Evolutionary conservation across 345 rosid genomes (phyloP), one percentile per base, ranked within the genome.

Genomic region (Sonneratia alba): DNA sequence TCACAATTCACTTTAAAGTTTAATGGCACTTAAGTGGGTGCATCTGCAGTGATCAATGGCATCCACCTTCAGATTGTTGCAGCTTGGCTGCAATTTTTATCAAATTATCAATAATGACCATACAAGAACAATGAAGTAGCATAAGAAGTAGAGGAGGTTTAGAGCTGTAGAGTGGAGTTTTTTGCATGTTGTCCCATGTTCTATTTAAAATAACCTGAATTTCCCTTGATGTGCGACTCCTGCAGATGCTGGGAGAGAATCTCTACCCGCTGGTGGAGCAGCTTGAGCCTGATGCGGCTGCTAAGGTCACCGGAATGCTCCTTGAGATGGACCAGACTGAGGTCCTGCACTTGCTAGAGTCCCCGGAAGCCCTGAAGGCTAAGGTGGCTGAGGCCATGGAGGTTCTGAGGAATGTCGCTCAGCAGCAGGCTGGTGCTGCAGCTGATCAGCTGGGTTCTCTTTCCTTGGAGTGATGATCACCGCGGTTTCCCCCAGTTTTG

Each of bases 301-400:
- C 96, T 21, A 94, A 94, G 79, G 97, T 94, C 59, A 90, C 98
- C 1, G 96, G 97, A 24, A 91, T 94, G 98, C 97, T 94, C 71
- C 77, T 94, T 78, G 98, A 94, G 79, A 94, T 94, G 98, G 98
- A 94, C 51, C 96, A 91, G 80, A 87, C 98, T 0, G 97, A 91
- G 86, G 95, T 94, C 71, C 72, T 94, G 70, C 98, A 91, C 85
- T 81, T 94, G 84, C 86, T 93, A 3, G 98, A 93, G 81, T 91
- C 98, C 43, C 97, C 98, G 4, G 97, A 91, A 62, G 95, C 97
- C 72, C 88, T 94, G 67, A 91, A 84, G 77, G 79, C 91, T 0
- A 94, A 94, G 86, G 98, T 94, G 57, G 90, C 88, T 0, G 97
- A 94, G 78, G 98, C 98, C 8, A 89, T 89, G 97, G 98, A 94